Conservation (phyloP, 73 alveolate species). For the Tetrahymena thermophila region DNA sequence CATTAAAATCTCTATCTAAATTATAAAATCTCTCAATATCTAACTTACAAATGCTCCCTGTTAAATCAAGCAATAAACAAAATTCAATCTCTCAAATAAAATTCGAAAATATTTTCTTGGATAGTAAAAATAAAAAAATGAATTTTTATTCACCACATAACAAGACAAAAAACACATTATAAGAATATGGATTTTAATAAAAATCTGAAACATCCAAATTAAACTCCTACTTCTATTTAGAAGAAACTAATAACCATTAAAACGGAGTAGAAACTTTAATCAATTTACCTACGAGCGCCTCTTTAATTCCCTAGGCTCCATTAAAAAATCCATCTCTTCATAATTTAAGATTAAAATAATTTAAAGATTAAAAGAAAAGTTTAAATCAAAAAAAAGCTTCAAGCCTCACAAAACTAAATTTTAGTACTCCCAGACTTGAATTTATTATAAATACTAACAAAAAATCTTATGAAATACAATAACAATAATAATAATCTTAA, state of each 20-base stretch:
- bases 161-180: neutral
- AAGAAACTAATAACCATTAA: neutral
- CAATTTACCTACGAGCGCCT: neutral
- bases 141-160: neutral
- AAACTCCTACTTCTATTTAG: neutral
- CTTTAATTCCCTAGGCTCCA: neutral
- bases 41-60: neutral
- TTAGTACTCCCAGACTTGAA: neutral
- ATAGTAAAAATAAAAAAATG: neutral
- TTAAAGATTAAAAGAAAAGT: neutral
- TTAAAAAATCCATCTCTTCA: neutral
- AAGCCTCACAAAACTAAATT: neutral
- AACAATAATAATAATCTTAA: neutral
- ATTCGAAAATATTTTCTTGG: neutral
- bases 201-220: neutral
- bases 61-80: neutral
- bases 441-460: neutral
- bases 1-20: neutral
- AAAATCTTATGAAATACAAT: neutral
- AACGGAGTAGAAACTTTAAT: neutral
- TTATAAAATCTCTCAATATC: neutral
- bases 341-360: neutral
- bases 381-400: neutral
- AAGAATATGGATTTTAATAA: neutral
- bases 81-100: neutral